Evolutionary conservation across 306 rosid species (phyloP).

Genomic region (Inga laurina): DNA sequence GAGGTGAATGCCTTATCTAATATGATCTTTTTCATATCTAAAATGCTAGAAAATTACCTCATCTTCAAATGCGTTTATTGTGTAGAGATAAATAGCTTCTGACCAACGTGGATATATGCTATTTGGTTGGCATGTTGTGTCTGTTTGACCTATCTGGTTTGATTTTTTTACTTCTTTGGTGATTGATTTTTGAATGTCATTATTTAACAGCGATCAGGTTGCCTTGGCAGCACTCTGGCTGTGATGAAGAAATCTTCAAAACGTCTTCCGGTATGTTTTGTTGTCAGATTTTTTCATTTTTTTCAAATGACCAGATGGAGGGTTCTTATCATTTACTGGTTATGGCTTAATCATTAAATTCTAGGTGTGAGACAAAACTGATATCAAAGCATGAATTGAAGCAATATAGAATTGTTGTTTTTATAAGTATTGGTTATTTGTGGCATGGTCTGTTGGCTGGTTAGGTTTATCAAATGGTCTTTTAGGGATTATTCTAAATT

Average conservation of each 20-base stretch:
- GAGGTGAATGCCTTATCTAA: conserved; percentile 62
- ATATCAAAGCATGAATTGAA: conserved; percentile 4
- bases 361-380: not conserved
- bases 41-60: conserved; percentile 8
- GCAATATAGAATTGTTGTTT: not conserved
- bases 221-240: conserved; percentile 89
- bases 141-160: not conserved
- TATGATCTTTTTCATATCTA: conserved; percentile 24
- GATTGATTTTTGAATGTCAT: not conserved
- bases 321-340: conserved; percentile 1
- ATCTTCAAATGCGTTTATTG: not conserved
- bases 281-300: not conserved
- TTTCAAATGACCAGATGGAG: conserved; percentile 27
- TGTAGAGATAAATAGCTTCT: not conserved
- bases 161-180: not conserved
- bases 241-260: conserved; percentile 95
- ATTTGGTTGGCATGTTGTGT: not conserved
- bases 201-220: conserved; percentile 76
- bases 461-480: conserved; percentile 13
- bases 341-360: conserved; percentile 5
- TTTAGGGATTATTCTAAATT: not conserved
- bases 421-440: not conserved
- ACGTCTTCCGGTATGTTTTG: conserved; percentile 73
- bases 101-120: not conserved
- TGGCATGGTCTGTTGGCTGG: conserved; percentile 9